Base-by-base conservation (phyloP, 352 stramenopile genomes). In the Globisporangium okanoganense region DNA sequence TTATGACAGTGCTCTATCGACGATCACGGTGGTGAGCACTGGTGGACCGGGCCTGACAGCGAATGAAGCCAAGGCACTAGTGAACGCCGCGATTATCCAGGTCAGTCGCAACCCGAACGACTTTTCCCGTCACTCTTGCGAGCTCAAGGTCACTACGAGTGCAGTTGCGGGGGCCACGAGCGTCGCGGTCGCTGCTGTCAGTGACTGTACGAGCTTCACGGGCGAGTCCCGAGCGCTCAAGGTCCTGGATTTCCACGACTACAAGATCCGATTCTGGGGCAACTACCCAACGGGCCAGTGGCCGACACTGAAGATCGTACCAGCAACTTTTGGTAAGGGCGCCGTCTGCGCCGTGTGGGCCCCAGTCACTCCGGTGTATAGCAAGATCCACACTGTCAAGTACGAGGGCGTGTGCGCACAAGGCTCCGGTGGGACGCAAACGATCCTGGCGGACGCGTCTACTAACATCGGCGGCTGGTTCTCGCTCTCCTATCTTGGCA, bases 401-500 rank as follows among this genome's bases (percentile, higher is more conserved):
- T 92, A 91, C 45, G 72, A 90, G 74, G 85, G 82, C 0, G 14
- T 64, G 6, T 94, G 85, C 56, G 75, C 68, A 1, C 59, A 66
- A 29, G 85, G 80, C 1, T 72, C 72, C 20, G 56, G 55, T 25
- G 79, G 76, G 1, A 79, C 77, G 1, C 85, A 94, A 56, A 91
- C 85, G 9, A 88, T 94, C 62, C 61, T 92, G 7, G 85, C 75
- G 0, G 82, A 92, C 27, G 85, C 75, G 2, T 57, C 65, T 1
- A 97, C 91, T 27, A 82, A 78, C 1, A 82, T 99, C 12, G 84
- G 83, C 14, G 96, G 96, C 0, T 90, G 77, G 24, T 98, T 99
- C 57, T 90, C 78, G 5, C 67, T 99, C 0, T 88, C 77, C 6
- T 98, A 98, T 65, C 70, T 87, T 36, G 78, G 76, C 2, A 71